Evolutionary conservation across 192 early-diverging fungal genomes (phyloP), one percentile per base, ranked within the genome.

Genomic region (Bifiguratus adelaidae): DNA sequence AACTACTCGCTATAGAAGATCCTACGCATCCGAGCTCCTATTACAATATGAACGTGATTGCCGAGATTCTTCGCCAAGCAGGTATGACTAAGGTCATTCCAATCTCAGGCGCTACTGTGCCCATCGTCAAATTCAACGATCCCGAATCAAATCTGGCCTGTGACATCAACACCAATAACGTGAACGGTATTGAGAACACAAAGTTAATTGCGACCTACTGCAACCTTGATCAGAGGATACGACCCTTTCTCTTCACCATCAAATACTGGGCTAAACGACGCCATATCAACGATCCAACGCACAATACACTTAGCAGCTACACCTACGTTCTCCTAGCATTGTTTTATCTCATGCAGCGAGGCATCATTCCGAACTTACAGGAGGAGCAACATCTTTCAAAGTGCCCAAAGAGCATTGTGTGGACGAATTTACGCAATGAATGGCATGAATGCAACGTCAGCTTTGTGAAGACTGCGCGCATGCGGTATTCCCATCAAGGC

Each of bases 61-160:
- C 48, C 6, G 11, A 23, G 2, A 34, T 52, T n/a, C 41, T 67
- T 21, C 35, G 30, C 1, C 15, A 22, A 2, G 16, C 47, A 13
- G 44, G 44, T 18, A 61, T 67, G 58, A 0, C 8, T 9, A 19
- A 53, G 3, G 55, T 67, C 0, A 12, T 30, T 0, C 42, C 55
- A 3, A 61, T 67, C 26, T 42, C 41, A 1, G 44, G 40, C n/a
- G 58, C 65, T 36, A 60, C 47, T 34, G 65, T 67, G 0, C 65
- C 65, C n/a, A 61, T 67, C 19, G 41, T 56, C 35, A 67, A 61
- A 23, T 67, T 61, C 37, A 22, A 26, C 1, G 65, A 67, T 37
- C 51, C 51, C 8, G 1, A 23, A 2, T 51, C 47, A 2, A 32
- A 26, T 4, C 45, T 68, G 15, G 26, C 21, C n/a, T 63, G 61